Conservation (phyloP, 2,329 filamentous ascomycete species). For the Sclerotinia minor region DNA sequence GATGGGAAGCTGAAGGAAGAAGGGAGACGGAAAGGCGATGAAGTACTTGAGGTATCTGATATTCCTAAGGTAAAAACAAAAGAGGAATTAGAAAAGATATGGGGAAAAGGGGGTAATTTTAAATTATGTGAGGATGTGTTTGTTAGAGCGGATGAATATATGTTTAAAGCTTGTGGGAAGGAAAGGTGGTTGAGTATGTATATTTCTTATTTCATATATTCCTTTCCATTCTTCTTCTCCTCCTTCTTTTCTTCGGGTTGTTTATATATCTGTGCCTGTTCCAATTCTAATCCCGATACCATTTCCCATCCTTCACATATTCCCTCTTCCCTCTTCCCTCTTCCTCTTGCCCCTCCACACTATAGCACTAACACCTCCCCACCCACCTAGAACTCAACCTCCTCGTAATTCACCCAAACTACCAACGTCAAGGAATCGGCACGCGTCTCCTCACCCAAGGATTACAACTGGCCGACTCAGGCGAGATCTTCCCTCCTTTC, state of each 20-base stretch:
- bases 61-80: background rate
- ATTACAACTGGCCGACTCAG: conserved; percentile 29
- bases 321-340: no score
- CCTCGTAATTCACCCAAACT: conserved; percentile 31
- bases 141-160: conserved; percentile 32
- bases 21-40: background rate
- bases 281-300: background rate
- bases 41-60: background rate
- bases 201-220: conserved; percentile 1
- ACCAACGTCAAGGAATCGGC: conserved; percentile 36
- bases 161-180: conserved; percentile 28
- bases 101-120: conserved; percentile 32
- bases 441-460: conserved; percentile 32
- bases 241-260: background rate
- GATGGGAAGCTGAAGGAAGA: conserved; percentile 14
- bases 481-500: no score
- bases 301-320: background rate
- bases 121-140: conserved; percentile 37
- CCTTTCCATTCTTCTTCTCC: background rate
- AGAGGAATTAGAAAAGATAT: conserved; percentile 22
- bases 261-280: background rate
- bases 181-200: conserved; percentile 35
- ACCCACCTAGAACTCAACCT: conserved; percentile 31
- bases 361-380: background rate
- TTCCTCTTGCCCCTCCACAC: no score